Evolutionary conservation across 192 early-diverging fungal genomes (phyloP).

Genomic region (Rhizophagus sp.): DNA sequence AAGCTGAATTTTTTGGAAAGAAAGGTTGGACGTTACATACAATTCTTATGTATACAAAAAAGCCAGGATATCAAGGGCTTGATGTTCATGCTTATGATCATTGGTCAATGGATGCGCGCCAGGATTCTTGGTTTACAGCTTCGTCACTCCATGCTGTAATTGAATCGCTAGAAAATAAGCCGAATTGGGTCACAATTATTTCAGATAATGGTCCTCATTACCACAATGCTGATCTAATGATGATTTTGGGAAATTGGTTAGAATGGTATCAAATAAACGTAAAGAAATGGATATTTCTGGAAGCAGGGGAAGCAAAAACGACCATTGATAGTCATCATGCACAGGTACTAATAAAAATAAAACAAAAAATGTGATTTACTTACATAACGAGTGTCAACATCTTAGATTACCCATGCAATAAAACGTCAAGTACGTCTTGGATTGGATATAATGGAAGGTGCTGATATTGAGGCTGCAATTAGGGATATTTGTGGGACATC

Average conservation of each 20-base stretch:
- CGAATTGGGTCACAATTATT: not conserved
- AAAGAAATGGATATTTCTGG: conserved; percentile 5
- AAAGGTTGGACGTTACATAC: not conserved
- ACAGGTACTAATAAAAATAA: not conserved
- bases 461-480: no score
- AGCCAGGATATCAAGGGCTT: not conserved
- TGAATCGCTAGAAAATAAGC: not conserved
- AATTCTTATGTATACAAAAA: conserved; percentile 3
- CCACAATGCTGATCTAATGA: conserved; percentile 12
- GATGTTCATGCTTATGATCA: not conserved
- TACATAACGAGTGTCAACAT: no score
- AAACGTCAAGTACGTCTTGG: not conserved
- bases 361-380: no score
- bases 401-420: not conserved
- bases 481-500: not conserved
- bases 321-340: not conserved
- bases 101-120: not conserved
- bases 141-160: not conserved
- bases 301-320: not conserved
- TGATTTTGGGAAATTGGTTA: not conserved
- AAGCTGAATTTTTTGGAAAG: conserved; percentile 4
- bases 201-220: conserved; percentile 11
- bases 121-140: conserved; percentile 2
- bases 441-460: not conserved
- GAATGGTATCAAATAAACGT: not conserved